Conservation (phyloP, 176 grass and related monocot genomes). For the Phragmites australis region DNA sequence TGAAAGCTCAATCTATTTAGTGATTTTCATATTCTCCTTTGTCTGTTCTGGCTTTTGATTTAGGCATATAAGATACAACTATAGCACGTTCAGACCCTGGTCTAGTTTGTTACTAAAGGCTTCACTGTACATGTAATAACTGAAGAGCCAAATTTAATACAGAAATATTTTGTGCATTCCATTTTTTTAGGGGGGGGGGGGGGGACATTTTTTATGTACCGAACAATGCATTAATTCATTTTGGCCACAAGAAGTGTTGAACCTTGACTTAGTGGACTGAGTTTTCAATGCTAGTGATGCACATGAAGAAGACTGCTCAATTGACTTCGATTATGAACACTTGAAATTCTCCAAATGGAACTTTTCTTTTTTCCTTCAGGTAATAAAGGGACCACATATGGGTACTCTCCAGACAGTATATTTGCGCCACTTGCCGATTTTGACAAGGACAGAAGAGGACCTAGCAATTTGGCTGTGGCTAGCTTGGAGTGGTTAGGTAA, state of each 20-base stretch:
- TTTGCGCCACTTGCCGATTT: neutral
- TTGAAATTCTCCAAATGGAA: neutral
- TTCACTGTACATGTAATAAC: no score
- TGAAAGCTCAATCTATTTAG: neutral
- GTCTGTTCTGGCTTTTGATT: neutral
- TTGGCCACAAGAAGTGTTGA: neutral
- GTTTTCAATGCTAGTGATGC: conserved; percentile 14
- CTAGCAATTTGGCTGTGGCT: neutral
- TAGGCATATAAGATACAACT: neutral
- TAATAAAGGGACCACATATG: neutral
- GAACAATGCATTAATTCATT: neutral
- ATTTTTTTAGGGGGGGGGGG: no score
- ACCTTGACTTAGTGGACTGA: neutral
- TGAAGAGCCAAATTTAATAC: no score
- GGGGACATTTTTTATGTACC: no score
- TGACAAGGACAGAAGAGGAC: neutral
- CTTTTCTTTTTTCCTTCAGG: no score
- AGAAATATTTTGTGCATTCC: no score
- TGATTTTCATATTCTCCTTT: no score
- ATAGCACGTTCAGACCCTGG: neutral
- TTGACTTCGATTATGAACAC: neutral
- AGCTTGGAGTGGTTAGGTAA: neutral
- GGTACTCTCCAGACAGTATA: neutral
- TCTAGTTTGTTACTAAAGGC: neutral
- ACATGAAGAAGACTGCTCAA: neutral